Base-by-base conservation (phyloP, 1,139 yeast species). In the Sugiyamaella pinicola region DNA sequence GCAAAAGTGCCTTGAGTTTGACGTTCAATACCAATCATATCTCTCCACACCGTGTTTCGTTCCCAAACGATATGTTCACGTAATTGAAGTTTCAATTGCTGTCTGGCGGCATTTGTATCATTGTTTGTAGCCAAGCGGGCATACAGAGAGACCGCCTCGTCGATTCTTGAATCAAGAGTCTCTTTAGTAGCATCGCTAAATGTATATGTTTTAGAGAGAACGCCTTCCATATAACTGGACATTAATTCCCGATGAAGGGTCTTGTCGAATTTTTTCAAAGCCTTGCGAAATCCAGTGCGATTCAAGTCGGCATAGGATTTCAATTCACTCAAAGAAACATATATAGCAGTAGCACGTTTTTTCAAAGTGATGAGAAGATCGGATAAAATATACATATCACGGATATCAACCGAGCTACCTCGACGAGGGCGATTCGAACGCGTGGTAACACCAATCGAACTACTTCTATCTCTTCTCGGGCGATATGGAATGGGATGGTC, bases 11-110 rank as follows among this genome's bases (percentile, higher is more conserved):
- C 64, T 39, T 82, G 84, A 1, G 84, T 73, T 57, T 79, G 83
- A 65, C 95, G 81, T 69, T 91, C 96, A 64, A 90, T 72, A 10
- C 93, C 93, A 67, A 90, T 85, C 88, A 91, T 85, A 67, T 91
- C 97, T 65, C 93, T 85, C 98, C 98, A 91, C 21, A 91, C 97
- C 0, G 97, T 91, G 69, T 89, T 89, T 68, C 98, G 80, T 70
- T 90, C 97, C 95, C 96, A 91, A 15, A 90, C 96, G 47, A 91
- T 87, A 69, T 90, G 96, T 64, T 91, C 98, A 55, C 97, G 78
- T 57, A 91, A 73, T 62, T 88, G 88, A 13, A 88, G 77, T 57
- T 85, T 80, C 56, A 91, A 77, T 63, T 87, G 95, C 33, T 80
- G 76, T 55, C 78, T 80, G 21, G 93, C 87, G 43, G 71, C 68